A percentile compares a stretch with the other conserved stretches of the same genome.
phyloP scores from a whole-genome alignment of 306 rosid genomes.

The Pachyrhizus erosus region DNA sequence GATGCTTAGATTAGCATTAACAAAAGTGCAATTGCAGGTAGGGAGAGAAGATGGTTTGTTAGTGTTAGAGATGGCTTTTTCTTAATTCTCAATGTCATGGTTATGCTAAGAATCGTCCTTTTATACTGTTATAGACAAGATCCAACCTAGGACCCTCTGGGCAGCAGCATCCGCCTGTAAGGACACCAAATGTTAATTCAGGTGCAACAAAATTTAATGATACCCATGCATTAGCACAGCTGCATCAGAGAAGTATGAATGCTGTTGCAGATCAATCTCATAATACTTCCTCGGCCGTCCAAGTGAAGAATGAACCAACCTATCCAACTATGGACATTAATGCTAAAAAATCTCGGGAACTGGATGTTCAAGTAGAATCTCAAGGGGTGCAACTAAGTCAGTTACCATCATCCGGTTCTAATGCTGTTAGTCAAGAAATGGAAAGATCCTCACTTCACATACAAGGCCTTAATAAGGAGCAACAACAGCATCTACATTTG shows the following conservation, averaged over 20 bases:
- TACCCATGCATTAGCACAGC: constrained; percentile 73
- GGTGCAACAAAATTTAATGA: constrained; percentile 67
- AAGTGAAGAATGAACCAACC: constrained; percentile 41
- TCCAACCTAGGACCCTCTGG: constrained; percentile 56
- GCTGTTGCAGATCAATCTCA: constrained; percentile 67
- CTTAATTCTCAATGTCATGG: neutral
- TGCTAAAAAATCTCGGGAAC: constrained; percentile 60
- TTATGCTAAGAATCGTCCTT: constrained; percentile 37
- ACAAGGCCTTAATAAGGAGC: constrained; percentile 75
- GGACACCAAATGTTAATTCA: constrained; percentile 64
- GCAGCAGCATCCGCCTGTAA: constrained; percentile 71
- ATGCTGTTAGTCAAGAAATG: constrained; percentile 63
- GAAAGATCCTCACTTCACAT: constrained; percentile 63
- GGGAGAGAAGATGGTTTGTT: constrained; percentile 29
- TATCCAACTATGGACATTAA: constrained; percentile 53
- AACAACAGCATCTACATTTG: constrained; percentile 71
- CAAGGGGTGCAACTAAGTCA: constrained; percentile 61
- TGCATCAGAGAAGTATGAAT: constrained; percentile 73
- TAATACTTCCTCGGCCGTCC: constrained; percentile 60
- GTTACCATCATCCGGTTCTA: constrained; percentile 60
- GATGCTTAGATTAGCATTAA: constrained; percentile 81
- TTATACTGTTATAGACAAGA: constrained; percentile 43
- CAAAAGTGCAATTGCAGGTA: constrained; percentile 77
- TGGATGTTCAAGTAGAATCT: constrained; percentile 55
- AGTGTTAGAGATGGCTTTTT: constrained; percentile 16